Evolutionary conservation across 169 alveolate species (phyloP).

Genomic region (Miamiensis avidus): DNA sequence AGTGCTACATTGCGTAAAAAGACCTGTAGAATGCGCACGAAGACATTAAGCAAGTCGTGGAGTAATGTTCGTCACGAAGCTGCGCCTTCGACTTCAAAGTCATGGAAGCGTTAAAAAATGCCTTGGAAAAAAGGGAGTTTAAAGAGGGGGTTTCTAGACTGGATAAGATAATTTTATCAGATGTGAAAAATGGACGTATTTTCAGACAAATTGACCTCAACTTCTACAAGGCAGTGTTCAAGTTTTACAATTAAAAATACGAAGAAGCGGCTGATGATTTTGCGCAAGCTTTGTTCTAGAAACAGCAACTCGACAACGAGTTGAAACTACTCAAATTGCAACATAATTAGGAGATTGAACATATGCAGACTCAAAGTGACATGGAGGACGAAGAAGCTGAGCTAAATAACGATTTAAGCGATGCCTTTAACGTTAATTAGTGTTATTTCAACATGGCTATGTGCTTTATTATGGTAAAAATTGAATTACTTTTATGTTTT

Average conservation of each 20-base stretch:
- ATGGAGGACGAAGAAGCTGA: conserved; percentile 5
- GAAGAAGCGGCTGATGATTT: conserved; percentile 41
- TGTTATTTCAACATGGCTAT: conserved; percentile 1
- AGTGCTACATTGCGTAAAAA: conserved; percentile 37
- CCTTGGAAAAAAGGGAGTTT: conserved; percentile 18
- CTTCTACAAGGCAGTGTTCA: conserved; percentile 30
- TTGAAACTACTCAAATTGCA: conserved; percentile 8
- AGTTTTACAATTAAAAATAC: conserved; percentile 32
- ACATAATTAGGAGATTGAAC: background rate
- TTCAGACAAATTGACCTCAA: conserved; percentile 22
- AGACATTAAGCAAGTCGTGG: conserved; percentile 24
- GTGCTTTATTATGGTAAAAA: conserved; percentile 6
- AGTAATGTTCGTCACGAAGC: conserved; percentile 22
- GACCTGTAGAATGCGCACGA: conserved; percentile 11
- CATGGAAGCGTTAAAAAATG: conserved; percentile 24
- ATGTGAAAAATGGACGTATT: conserved; percentile 11
- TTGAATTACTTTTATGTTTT: background rate
- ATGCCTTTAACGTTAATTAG: conserved; percentile 1
- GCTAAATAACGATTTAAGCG: conserved; percentile 21
- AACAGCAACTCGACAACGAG: conserved; percentile 7
- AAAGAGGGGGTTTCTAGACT: conserved; percentile 24
- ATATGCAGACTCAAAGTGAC: background rate
- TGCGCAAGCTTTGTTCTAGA: conserved; percentile 18
- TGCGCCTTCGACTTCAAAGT: conserved; percentile 30
- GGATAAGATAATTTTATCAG: background rate